Conservation (phyloP, 2,329 filamentous ascomycete genomes). For the Ophiostoma quercus region DNA sequence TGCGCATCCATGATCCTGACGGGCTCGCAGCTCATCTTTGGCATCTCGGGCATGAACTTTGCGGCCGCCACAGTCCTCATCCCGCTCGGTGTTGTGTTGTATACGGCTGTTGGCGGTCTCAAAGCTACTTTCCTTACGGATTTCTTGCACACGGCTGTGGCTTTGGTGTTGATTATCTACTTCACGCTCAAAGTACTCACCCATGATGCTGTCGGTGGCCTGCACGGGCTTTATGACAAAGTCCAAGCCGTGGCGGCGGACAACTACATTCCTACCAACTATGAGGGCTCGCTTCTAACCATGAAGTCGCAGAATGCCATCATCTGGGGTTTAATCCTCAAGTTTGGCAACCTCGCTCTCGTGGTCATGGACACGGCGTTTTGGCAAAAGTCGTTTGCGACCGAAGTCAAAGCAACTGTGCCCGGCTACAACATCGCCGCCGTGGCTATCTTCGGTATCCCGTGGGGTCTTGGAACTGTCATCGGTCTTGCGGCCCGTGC, state of each 20-base stretch:
- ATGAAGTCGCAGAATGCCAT: slow-evolving; percentile 37
- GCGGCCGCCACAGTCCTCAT: slow-evolving; percentile 40
- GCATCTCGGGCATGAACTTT: slow-evolving; percentile 40
- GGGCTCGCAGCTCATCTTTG: slow-evolving; percentile 37
- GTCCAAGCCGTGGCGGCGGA: slow-evolving; percentile 33
- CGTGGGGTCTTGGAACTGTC: slow-evolving; percentile 36
- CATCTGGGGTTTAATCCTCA: slow-evolving; percentile 42
- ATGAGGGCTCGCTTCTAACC: slow-evolving; percentile 37
- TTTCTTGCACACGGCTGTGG: slow-evolving; percentile 39
- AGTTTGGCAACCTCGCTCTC: slow-evolving; percentile 46
- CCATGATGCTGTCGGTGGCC: slow-evolving; percentile 34
- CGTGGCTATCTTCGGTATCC: slow-evolving; percentile 37
- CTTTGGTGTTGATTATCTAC: slow-evolving; percentile 37
- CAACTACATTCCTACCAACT: slow-evolving; percentile 34
- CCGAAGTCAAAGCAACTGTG: slow-evolving; percentile 37
- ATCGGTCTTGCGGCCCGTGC: slow-evolving; percentile 36
- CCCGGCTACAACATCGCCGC: slow-evolving; percentile 34
- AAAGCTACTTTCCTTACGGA: slow-evolving; percentile 40
- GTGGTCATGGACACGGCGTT: slow-evolving; percentile 50
- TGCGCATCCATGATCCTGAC: slow-evolving; percentile 38
- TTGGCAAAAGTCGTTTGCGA: slow-evolving; percentile 46
- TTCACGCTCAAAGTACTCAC: slow-evolving; percentile 36
- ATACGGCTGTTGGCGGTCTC: slow-evolving; percentile 39
- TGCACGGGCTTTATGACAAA: slow-evolving; percentile 37
- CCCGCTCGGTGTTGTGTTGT: slow-evolving; percentile 38